Evolutionary conservation across 2,329 filamentous ascomycete species (phyloP), one percentile per base, ranked within the genome.

Genomic region (Apiospora phragmitis): DNA sequence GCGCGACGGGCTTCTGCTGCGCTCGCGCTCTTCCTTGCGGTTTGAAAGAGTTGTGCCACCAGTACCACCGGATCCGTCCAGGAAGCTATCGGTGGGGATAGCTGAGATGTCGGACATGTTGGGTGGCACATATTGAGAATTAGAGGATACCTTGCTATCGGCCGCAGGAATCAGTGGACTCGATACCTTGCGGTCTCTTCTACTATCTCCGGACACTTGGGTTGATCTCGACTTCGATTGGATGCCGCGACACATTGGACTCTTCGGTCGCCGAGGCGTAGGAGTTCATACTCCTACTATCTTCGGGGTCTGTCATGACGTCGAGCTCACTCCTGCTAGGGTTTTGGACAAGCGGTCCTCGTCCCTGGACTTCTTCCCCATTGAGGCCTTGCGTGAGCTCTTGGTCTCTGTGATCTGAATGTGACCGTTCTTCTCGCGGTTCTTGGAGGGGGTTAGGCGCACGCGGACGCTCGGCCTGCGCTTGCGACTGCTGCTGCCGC

Each of bases 211-310:
- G 26, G 8, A 32, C 51, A 74, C 86, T 84, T 67, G 89, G 87
- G 76, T 95, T 88, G 73, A 98, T 93, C 80, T 98, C 95, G 72
- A 98, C 93, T 79, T 98, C 94, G 74, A 98, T 91, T 45, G 94
- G 94, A 69, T 93, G 91, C 69, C 88, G 86, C 42, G 89, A 90
- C 70, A 95, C 87, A 80, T 92, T 94, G 73, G 93, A 95, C 80
- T 93, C 94, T 79, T 94, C 92, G 9, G 91, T 93, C 24, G 88
- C 90, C 68, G 94, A 96, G 43, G 92, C 93, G 79, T 93, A 93
- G 47, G 93, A 96, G 75, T 86, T 88, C 79, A 91, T 84, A 78
- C 91, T 93, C 72, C 87, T 85, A 71, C 88, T 89, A 84, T 94
- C 92, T 70, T 91, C 90, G 47, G 78, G 83, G 67, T 85, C 83